These are phyloP conservation scores for Polysphondylium violaceum DNA, from an alignment of 78 protist genomes.

Conservation along the genomic window DNA sequence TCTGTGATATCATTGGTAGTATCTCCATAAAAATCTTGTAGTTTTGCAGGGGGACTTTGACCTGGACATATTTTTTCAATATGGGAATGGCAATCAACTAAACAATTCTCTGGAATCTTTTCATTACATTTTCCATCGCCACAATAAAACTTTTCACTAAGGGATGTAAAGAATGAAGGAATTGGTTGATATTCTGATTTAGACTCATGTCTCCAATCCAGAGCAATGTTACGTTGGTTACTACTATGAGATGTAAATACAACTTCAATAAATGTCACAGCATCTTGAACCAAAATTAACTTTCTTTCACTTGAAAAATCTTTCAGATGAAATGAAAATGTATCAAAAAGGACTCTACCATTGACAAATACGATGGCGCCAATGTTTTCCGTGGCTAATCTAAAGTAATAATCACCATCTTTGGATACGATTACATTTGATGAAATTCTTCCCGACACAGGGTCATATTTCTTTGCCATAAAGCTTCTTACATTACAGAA, in stretches of 20 bases:
- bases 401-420: no score
- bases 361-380: background rate
- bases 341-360: background rate
- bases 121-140: constrained; percentile 29
- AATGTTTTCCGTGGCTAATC: background rate
- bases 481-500: no score
- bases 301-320: constrained; percentile 3
- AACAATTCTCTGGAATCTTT: constrained; percentile 25
- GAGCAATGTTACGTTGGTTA: background rate
- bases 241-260: background rate
- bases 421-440: background rate
- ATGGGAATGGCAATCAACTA: background rate
- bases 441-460: background rate
- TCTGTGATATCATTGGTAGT: background rate
- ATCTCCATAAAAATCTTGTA: background rate
- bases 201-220: background rate
- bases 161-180: no score
- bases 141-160: background rate
- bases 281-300: background rate
- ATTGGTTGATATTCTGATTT: background rate
- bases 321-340: background rate
- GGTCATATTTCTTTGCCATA: no score
- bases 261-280: background rate
- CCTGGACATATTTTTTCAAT: background rate
- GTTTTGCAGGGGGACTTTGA: constrained; percentile 4